phyloP scores from a whole-genome alignment of 2,329 filamentous ascomycete genomes.

The Onygena corvina region DNA sequence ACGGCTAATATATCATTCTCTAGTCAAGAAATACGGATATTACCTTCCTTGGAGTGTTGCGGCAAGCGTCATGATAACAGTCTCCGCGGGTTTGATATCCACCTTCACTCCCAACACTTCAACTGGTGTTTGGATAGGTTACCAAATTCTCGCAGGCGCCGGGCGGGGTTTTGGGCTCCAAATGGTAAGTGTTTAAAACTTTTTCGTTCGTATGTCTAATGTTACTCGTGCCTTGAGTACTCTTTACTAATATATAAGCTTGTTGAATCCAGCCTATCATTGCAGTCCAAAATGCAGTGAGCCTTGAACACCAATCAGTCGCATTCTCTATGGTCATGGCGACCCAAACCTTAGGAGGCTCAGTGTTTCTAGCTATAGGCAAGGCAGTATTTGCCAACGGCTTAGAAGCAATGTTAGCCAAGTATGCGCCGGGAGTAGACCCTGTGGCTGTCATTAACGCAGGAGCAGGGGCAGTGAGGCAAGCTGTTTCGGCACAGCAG shows the following conservation, averaged over 20 bases:
- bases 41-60: constrained; percentile 21
- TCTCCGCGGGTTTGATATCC: constrained; percentile 26
- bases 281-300: no score
- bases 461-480: no score
- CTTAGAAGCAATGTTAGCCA: neutral
- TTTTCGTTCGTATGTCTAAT: no score
- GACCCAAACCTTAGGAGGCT: neutral
- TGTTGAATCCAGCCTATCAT: no score
- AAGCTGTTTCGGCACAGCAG: neutral
- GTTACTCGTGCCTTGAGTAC: no score
- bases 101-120: constrained; percentile 20
- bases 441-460: no score
- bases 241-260: no score
- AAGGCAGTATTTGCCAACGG: neutral
- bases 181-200: constrained; percentile 12
- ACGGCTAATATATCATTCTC: neutral
- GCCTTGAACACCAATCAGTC: constrained; percentile 6
- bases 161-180: constrained; percentile 20
- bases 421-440: no score
- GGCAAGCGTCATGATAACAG: constrained; percentile 21
- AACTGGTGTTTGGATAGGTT: constrained; percentile 22
- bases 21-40: neutral
- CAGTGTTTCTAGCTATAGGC: neutral
- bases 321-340: constrained; percentile 25
- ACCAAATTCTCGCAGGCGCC: constrained; percentile 22